Base-by-base conservation (phyloP, 2,329 filamentous ascomycete genomes). In the Cryphonectria parasitica region DNA sequence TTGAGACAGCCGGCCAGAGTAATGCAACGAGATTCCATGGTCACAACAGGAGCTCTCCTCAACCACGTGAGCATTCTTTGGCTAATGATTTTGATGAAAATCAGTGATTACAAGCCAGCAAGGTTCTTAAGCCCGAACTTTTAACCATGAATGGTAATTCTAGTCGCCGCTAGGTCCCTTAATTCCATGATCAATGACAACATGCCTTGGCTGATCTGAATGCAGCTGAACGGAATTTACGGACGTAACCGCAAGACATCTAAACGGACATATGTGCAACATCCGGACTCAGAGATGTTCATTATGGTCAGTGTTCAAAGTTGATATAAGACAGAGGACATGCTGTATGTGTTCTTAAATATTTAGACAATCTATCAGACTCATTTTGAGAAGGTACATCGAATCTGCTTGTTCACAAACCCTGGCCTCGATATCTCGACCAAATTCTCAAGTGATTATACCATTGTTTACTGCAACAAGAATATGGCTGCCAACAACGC, bases 401-500 rank as follows among this genome's bases (percentile, higher is more conserved):
- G 52, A 17, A 15, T 1, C 13, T 56, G n/a, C n/a, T 13, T 31
- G 15, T 19, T 22, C 25, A 28, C 25, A 58, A 58, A 15, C 19
- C 4, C 11, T 5, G 25, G 13, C 25, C 4, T 2, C 1, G 28
- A 58, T 49, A n/a, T 10, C 19, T 49, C 45, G 22, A 49, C 45
- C 7, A 0, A 19, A 28, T 13, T 11, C 10, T 15, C 2, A 56
- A 56, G 25, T 19, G 17, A 22, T 49, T 31, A 31, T 31, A 19
- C 15, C 19, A 17, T 31, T 11, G n/a, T n/a, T n/a, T n/a, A n/a
- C n/a, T n/a, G n/a, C n/a, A n/a, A n/a, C n/a, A n/a, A n/a, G n/a
- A n/a, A n/a, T n/a, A n/a, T 72, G 71, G 31, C 68, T 31, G 54
- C 68, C 25, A 72, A 72, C 45, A 67, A 28, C 15, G 71, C 71